Percentiles rank a stretch among this genome's conserved stretches.
phyloP scores from a whole-genome alignment of 768 basidiomycete species.

The Amanita fuliginea region DNA sequence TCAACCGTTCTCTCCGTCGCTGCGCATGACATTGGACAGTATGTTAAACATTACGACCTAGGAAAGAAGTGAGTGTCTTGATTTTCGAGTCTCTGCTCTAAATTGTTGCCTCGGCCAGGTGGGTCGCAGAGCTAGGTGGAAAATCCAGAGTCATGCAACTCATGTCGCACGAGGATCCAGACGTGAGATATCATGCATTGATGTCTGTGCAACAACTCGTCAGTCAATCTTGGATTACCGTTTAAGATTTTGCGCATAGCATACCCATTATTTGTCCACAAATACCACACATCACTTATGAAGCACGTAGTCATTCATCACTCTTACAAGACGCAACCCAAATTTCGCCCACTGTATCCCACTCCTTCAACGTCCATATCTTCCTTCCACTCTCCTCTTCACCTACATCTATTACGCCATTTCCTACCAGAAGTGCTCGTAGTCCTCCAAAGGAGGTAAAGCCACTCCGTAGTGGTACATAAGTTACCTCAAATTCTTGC shows the following conservation, averaged over 20 bases:
- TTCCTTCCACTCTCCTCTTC: conserved; percentile 17
- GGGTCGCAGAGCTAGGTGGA: conserved; percentile 74
- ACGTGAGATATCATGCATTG: conserved; percentile 89
- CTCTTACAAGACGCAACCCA: conserved; percentile 36
- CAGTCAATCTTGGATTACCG: conserved; percentile 75
- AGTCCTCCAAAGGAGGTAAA: conserved; percentile 60
- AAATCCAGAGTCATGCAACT: conserved; percentile 87
- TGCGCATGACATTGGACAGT: conserved; percentile 88
- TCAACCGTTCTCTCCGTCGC: conserved; percentile 82
- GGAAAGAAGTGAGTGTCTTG: conserved; percentile 71
- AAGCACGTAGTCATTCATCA: not conserved
- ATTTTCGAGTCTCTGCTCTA: conserved; percentile 1
- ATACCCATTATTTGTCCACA: not conserved
- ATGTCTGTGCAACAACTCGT: conserved; percentile 86
- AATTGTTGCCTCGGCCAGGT: conserved; percentile 26
- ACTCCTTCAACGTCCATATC: conserved; percentile 52
- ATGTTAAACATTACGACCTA: conserved; percentile 82
- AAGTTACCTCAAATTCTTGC: conserved; percentile 56
- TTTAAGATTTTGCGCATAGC: conserved; percentile 14
- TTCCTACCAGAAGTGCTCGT: conserved; percentile 54
- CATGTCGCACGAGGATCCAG: conserved; percentile 79
- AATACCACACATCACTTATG: not conserved
- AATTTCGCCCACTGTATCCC: conserved; percentile 61
- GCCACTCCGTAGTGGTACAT: conserved; percentile 45
- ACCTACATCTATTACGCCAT: conserved; percentile 23